These are phyloP conservation scores for Edaphochlamys debaryana DNA, from an alignment of 139 green algal species.

Conservation along the genomic window DNA sequence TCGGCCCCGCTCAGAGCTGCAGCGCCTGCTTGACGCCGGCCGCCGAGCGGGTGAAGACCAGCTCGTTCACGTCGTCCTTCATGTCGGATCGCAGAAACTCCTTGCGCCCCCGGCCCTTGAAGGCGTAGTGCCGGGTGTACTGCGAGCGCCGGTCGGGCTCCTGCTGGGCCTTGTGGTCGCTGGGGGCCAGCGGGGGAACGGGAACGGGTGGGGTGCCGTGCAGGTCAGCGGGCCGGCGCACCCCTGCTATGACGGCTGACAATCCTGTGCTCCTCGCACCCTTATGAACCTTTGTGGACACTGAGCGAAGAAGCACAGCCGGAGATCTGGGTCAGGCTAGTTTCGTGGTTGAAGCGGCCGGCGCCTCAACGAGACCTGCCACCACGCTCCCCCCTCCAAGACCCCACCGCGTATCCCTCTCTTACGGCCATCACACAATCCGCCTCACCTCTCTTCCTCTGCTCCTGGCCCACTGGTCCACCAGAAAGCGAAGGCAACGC, in stretches of 20 bases:
- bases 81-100: slow-evolving; percentile 49
- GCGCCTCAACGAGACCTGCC: no score
- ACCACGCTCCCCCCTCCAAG: no score
- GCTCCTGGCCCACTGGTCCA: slow-evolving; percentile 65
- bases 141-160: slow-evolving; percentile 51
- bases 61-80: slow-evolving; percentile 57
- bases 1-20: no score
- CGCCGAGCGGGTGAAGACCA: slow-evolving; percentile 36
- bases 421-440: no score
- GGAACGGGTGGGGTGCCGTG: neutral
- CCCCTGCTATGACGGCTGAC: no score
- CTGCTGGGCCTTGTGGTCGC: slow-evolving; percentile 61
- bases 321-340: no score
- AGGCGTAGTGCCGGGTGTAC: slow-evolving; percentile 68
- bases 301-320: no score
- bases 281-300: no score
- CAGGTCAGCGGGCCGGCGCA: no score
- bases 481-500: slow-evolving; percentile 39
- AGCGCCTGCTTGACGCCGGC: neutral
- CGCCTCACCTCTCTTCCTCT: slow-evolving; percentile 59
- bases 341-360: no score
- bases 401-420: no score
- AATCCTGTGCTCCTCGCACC: no score
- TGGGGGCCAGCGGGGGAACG: slow-evolving; percentile 17
- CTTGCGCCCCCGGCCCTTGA: slow-evolving; percentile 69